phyloP scores from a whole-genome alignment of 345 rosid species.

The Eucalyptus curtisii region DNA sequence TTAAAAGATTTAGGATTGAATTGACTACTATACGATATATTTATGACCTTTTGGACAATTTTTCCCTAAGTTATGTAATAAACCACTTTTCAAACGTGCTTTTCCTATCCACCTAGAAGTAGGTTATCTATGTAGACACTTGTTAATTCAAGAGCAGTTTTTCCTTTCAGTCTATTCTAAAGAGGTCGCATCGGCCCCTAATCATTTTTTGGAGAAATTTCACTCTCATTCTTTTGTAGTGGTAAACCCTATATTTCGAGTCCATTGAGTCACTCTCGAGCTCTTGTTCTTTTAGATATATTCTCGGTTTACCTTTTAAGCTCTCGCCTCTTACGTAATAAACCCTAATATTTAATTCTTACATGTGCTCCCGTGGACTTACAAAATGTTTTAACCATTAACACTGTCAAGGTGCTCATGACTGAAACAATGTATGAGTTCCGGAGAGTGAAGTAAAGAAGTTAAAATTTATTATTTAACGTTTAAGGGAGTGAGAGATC shows the following conservation, averaged over 20 bases:
- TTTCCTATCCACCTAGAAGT: neutral
- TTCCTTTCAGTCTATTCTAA: neutral
- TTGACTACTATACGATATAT: accelerated
- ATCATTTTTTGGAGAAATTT: neutral
- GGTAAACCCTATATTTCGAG: neutral
- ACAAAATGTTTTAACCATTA: neutral
- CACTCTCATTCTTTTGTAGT: neutral
- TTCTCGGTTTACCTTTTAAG: neutral
- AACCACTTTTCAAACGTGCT: neutral
- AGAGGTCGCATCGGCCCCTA: neutral
- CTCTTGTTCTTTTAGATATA: neutral
- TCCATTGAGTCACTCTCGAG: neutral
- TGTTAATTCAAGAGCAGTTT: accelerated
- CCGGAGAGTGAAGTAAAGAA: neutral
- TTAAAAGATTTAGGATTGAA: too few species aligned
- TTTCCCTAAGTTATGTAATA: accelerated
- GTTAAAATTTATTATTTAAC: neutral
- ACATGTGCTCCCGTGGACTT: neutral
- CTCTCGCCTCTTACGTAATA: neutral
- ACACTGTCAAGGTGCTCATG: neutral
- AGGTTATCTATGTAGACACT: neutral
- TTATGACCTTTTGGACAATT: accelerated
- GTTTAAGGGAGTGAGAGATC: neutral
- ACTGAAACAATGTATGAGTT: neutral
- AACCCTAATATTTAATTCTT: neutral